Evolutionary conservation across 805 yeast species (phyloP).

Genomic region (Metschnikowia sp.): DNA sequence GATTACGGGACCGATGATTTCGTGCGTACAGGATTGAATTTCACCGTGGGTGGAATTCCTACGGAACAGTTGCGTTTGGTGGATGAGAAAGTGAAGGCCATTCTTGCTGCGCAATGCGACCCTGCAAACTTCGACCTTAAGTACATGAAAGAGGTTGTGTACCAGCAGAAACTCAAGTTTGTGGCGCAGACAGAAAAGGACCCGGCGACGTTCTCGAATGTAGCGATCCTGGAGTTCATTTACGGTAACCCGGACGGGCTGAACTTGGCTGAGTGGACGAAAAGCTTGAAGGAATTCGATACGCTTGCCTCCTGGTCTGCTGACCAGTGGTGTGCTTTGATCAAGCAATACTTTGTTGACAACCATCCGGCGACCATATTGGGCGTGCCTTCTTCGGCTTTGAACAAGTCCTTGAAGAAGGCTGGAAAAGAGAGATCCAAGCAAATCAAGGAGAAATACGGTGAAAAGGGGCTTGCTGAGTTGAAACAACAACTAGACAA

Average conservation of each 20-base stretch:
- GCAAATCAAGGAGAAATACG: constrained; percentile 50
- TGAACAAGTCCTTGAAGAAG: constrained; percentile 51
- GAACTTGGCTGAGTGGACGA: constrained; percentile 53
- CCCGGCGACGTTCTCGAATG: constrained; percentile 56
- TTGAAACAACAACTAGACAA: constrained; percentile 49
- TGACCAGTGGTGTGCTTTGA: constrained; percentile 63
- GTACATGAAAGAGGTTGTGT: constrained; percentile 65
- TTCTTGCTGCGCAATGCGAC: constrained; percentile 52
- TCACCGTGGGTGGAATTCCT: constrained; percentile 72
- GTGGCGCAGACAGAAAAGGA: constrained; percentile 61
- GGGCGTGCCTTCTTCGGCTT: constrained; percentile 64
- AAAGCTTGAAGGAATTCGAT: constrained; percentile 59
- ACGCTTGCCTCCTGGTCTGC: constrained; percentile 55
- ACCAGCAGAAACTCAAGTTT: constrained; percentile 60
- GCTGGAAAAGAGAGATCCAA: constrained; percentile 48
- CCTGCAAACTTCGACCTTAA: constrained; percentile 54
- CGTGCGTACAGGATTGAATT: constrained; percentile 53
- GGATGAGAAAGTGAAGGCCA: constrained; percentile 46
- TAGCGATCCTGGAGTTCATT: constrained; percentile 73
- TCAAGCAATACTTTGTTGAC: constrained; percentile 51
- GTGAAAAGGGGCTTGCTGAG: constrained; percentile 55
- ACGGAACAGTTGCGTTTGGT: constrained; percentile 55
- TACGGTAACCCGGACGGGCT: constrained; percentile 68
- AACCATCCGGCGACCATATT: constrained; percentile 64
- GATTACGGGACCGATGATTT: constrained; percentile 74